Evolutionary conservation across 2,329 filamentous ascomycete species (phyloP).

Genomic region (Tolypocladium nubicola): DNA sequence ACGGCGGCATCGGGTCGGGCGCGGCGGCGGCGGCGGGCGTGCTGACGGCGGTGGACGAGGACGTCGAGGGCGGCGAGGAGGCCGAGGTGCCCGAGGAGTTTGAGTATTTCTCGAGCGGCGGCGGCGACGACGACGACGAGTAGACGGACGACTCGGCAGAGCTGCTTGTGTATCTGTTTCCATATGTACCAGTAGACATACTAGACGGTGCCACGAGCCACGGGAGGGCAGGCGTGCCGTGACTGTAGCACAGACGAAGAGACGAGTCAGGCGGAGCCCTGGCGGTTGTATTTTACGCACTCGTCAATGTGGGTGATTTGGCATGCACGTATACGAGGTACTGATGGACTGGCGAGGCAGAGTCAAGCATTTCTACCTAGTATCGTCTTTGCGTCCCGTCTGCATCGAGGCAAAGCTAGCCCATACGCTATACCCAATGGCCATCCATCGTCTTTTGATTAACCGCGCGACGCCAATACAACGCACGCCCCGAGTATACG

Average conservation of each 20-base stretch:
- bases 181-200: background rate
- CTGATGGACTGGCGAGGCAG: background rate
- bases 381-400: background rate
- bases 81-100: slow-evolving; percentile 62
- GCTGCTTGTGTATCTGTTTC: background rate
- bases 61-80: slow-evolving; percentile 63
- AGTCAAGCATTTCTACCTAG: background rate
- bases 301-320: background rate
- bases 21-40: slow-evolving; percentile 69
- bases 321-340: no score
- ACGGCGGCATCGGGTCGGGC: slow-evolving; percentile 31
- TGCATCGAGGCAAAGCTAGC: no score
- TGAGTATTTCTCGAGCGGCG: slow-evolving; percentile 57
- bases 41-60: slow-evolving; percentile 79
- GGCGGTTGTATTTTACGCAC: background rate
- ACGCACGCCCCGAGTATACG: background rate
- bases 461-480: background rate
- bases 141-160: slow-evolving; percentile 6
- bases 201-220: background rate
- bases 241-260: background rate
- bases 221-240: background rate
- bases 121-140: slow-evolving; percentile 39
- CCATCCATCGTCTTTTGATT: background rate
- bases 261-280: background rate
- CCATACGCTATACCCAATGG: background rate